These are phyloP conservation scores for Fusarium drepaniforme DNA, from an alignment of 2,329 filamentous ascomycete species.

Conservation along the genomic window DNA sequence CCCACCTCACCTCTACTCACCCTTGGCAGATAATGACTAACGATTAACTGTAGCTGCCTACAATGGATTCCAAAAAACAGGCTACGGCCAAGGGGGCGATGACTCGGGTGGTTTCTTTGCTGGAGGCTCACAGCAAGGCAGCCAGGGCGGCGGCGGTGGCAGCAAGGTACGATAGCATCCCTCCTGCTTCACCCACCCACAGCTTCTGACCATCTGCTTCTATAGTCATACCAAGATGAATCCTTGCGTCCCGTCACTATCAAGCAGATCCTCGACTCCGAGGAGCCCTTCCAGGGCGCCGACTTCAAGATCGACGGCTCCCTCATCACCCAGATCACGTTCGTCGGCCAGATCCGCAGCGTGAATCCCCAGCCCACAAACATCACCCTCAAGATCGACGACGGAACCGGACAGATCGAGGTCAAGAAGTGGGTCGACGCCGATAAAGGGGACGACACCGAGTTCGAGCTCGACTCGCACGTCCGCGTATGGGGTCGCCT, in stretches of 20 bases:
- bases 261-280: constrained; percentile 90
- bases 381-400: constrained; percentile 92
- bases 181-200: background rate
- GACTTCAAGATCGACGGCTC: constrained; percentile 87
- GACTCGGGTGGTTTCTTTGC: constrained; percentile 73
- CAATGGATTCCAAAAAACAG: constrained; percentile 59
- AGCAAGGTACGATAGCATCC: constrained; percentile 54
- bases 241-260: constrained; percentile 94
- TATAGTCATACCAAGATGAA: constrained; percentile 78
- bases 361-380: constrained; percentile 91
- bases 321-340: constrained; percentile 78
- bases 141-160: constrained; percentile 57
- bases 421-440: constrained; percentile 88
- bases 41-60: constrained; percentile 57
- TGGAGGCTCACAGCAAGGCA: constrained; percentile 70
- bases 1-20: background rate
- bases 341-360: constrained; percentile 91
- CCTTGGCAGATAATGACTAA: background rate
- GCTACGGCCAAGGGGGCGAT: constrained; percentile 68
- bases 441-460: constrained; percentile 63
- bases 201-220: constrained; percentile 17
- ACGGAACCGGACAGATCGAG: constrained; percentile 93
- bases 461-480: constrained; percentile 79
- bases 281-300: constrained; percentile 77
- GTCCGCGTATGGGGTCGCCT: constrained; percentile 88